Percentiles rank a stretch among this genome's conserved stretches.
Evolutionary conservation across 1,284 basidiomycete species (phyloP).

Genomic region (Cryptococcus jaspeensis): DNA sequence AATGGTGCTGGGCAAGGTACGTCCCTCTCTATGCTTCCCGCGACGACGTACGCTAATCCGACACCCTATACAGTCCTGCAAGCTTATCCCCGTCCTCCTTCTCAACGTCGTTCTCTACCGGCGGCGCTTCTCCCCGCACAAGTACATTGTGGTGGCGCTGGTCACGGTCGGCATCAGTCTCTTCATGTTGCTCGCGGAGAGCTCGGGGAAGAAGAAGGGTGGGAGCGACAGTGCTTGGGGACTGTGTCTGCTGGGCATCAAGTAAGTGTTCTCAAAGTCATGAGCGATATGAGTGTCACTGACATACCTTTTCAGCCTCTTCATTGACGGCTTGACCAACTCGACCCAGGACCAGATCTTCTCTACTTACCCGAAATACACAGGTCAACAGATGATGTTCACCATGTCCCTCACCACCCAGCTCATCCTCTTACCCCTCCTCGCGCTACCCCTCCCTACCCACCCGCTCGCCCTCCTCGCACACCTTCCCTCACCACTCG

Average conservation of each 20-base stretch:
- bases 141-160: conserved; percentile 87
- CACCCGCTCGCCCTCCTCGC: conserved; percentile 32
- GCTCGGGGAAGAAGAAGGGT: conserved; percentile 49
- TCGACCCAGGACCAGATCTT: conserved; percentile 99
- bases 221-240: conserved; percentile 48
- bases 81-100: conserved; percentile 63
- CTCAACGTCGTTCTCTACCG: conserved; percentile 67
- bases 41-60: background rate
- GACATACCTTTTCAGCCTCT: conserved; percentile 62
- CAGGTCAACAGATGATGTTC: conserved; percentile 99
- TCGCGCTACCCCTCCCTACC: conserved; percentile 52
- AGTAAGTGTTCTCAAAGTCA: conserved; percentile 29
- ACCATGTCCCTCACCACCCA: conserved; percentile 75
- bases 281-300: conserved; percentile 10
- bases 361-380: conserved; percentile 45
- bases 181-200: conserved; percentile 85
- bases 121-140: conserved; percentile 84
- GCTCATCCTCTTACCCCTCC: conserved; percentile 61
- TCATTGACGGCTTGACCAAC: conserved; percentile 91
- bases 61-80: conserved; percentile 72
- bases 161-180: conserved; percentile 91
- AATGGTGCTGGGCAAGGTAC: conserved; percentile 88
- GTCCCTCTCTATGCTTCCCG: background rate
- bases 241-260: conserved; percentile 40
- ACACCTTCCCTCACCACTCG: conserved; percentile 22